Conservation (phyloP, 306 rosid genomes). For the Vicia villosa region DNA sequence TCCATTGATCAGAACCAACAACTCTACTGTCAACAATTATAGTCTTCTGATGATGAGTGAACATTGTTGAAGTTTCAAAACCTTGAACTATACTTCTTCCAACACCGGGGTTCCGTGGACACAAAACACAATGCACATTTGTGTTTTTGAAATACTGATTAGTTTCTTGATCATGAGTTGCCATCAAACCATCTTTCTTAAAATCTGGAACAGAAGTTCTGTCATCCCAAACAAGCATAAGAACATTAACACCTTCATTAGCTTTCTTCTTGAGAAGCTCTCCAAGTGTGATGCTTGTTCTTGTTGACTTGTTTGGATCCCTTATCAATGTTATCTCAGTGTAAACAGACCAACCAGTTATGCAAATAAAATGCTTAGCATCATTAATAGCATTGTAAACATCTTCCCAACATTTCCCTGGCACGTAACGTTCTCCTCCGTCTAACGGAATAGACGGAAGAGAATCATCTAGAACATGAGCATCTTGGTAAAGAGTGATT, state of each 20-base stretch:
- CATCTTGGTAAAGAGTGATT: constrained; percentile 86
- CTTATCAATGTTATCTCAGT: constrained; percentile 62
- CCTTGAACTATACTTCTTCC: constrained; percentile 71
- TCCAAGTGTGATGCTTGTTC: constrained; percentile 51
- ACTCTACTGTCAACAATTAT: constrained; percentile 58
- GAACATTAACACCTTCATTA: constrained; percentile 68
- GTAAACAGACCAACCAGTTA: constrained; percentile 84
- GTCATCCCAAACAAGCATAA: constrained; percentile 88
- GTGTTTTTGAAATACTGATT: constrained; percentile 59
- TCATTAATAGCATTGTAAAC: constrained; percentile 59
- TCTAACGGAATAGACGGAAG: constrained; percentile 19
- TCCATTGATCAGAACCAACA: not conserved
- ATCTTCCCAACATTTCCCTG: constrained; percentile 79
- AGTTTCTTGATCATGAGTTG: constrained; percentile 75
- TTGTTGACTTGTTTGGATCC: constrained; percentile 41
- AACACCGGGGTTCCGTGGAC: constrained; percentile 70
- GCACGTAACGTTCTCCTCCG: constrained; percentile 26
- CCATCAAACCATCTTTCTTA: constrained; percentile 77
- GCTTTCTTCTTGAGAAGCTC: constrained; percentile 75
- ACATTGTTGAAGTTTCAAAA: constrained; percentile 59
- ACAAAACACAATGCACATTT: constrained; percentile 60
- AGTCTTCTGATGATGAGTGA: constrained; percentile 88
- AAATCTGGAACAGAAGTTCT: constrained; percentile 59
- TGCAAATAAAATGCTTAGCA: constrained; percentile 70
- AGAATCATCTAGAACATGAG: constrained; percentile 48